Evolutionary conservation across 2,329 filamentous ascomycete species (phyloP), one percentile per base, ranked within the genome.

Genomic region (Sporothrix pallida): DNA sequence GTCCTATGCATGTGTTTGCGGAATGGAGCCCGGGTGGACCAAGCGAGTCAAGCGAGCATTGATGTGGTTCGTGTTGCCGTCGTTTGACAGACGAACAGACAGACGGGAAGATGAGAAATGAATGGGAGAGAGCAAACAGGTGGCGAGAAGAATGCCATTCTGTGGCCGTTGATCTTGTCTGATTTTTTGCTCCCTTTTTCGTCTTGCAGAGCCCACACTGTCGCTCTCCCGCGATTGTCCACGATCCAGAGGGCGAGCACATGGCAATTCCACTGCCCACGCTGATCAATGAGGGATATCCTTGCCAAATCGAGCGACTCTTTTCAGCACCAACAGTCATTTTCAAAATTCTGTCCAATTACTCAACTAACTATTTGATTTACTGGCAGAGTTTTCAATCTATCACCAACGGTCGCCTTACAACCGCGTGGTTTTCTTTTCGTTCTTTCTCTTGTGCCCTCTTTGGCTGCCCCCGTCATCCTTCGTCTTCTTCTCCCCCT

Each of bases 281-380:
- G 58, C 31, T 63, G 37, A 63, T 63, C 58, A 63, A 37, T n/a
- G 58, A 42, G 58, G 58, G 15, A 63, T 44, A 63, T 44, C 58
- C 58, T 17, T 63, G 58, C 17, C 31, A 42, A 37, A 1, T 37
- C 7, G 31, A 37, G 31, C 17, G 17, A 20, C 58, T 20, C 26
- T 23, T 31, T 60, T 9, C 8, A 23, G 52, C 20, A 23, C 23
- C 23, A 3, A 26, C 23, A 26, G 23, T 26, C 23, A 26, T 26
- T 26, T 26, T 26, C 23, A 26, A 9, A n/a, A 56, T 56, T 56
- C 8, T 8, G 20, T 56, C n/a, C 17, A 8, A 17, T 37, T 58
- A 31, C 3, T 60, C 12, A 37, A 13, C 42, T 15, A 37, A 13
- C 31, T 37, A 31, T 15, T 58, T 58, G 10, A 31, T 58, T 58